A percentile compares a stretch with the other conserved stretches of the same genome.
phyloP scores from a whole-genome alignment of 148 eudicot species.

The Gaultheria prostrata region DNA sequence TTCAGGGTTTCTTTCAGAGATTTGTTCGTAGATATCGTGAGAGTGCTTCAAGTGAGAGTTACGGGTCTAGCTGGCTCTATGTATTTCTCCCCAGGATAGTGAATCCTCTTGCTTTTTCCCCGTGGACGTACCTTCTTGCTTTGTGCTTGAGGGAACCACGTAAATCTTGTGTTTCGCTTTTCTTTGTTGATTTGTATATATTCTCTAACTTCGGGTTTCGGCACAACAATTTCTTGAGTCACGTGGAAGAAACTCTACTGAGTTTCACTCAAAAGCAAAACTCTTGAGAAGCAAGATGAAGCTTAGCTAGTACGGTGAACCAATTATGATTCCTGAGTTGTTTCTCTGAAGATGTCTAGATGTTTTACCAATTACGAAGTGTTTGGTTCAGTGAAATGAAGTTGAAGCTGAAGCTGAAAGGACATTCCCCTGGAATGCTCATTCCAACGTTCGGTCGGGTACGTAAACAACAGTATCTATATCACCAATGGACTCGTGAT shows the following conservation, averaged over 20 bases:
- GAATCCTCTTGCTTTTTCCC: no score
- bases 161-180: no score
- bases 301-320: neutral
- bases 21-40: no score
- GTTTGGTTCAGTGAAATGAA: neutral
- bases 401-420: neutral
- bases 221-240: slow-evolving; percentile 1
- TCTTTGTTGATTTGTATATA: no score
- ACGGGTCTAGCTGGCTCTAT: no score
- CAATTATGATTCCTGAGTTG: neutral
- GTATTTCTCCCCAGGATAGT: no score
- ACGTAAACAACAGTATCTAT: neutral
- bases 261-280: neutral
- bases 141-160: no score
- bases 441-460: neutral
- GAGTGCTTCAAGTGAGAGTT: no score
- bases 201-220: no score
- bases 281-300: neutral
- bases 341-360: neutral
- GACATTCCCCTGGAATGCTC: neutral
- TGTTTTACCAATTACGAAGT: neutral
- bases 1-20: no score
- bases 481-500: neutral
- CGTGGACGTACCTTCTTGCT: no score
- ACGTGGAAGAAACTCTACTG: neutral